These are phyloP conservation scores for Bruguiera parviflora DNA, from an alignment of 345 rosid species.

Conservation along the genomic window DNA sequence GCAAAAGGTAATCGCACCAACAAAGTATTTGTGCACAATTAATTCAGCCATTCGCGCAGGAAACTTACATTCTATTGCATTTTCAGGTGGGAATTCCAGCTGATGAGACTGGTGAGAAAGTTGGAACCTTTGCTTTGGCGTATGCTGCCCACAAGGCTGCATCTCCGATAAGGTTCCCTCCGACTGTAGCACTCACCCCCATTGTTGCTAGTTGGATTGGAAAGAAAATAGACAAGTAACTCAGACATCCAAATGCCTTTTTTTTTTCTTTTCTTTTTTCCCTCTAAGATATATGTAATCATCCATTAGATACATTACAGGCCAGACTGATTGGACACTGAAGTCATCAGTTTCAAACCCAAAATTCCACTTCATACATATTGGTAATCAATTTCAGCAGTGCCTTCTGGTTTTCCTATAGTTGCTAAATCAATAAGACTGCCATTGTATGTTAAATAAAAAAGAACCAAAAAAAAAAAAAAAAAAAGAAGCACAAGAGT, in stretches of 20 bases:
- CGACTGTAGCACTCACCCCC: slow-evolving; percentile 85
- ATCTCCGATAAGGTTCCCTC: slow-evolving; percentile 90
- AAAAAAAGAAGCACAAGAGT: too few species aligned
- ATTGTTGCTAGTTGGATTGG: slow-evolving; percentile 89
- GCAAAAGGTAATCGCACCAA: slow-evolving; percentile 41
- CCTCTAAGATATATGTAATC: neutral
- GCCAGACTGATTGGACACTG: too few species aligned
- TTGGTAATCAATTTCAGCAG: too few species aligned
- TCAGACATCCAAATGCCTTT: neutral
- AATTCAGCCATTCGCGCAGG: neutral
- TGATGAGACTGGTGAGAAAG: slow-evolving; percentile 71
- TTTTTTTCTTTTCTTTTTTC: too few species aligned
- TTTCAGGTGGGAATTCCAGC: slow-evolving; percentile 68
- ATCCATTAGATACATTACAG: neutral
- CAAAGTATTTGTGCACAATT: neutral
- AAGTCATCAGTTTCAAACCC: too few species aligned
- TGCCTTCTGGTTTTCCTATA: too few species aligned
- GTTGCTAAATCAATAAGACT: too few species aligned
- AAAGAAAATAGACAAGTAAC: slow-evolving; percentile 56
- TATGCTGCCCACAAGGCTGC: slow-evolving; percentile 97
- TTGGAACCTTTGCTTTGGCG: slow-evolving; percentile 84
- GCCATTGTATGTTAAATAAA: too few species aligned
- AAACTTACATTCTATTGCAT: slow-evolving; percentile 9
- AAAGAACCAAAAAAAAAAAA: too few species aligned
- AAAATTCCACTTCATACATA: too few species aligned